Evolutionary conservation across 1,139 yeast genomes (phyloP).

Genomic region (Suhomyces panamericanus): DNA sequence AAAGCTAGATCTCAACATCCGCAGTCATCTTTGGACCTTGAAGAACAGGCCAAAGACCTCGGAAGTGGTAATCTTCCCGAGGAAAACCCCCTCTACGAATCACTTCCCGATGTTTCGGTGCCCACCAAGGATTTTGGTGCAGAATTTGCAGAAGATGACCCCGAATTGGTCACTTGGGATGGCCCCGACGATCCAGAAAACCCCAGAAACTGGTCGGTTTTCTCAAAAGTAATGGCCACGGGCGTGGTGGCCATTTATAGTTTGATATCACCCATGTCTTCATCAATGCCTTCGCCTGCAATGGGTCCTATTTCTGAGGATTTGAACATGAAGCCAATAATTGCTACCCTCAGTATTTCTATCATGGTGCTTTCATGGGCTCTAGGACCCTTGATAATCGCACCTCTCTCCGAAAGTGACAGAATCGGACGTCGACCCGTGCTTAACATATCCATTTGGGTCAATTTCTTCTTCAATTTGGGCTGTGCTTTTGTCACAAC

Average conservation of each 20-base stretch:
- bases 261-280: conserved; percentile 57
- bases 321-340: conserved; percentile 40
- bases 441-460: conserved; percentile 50
- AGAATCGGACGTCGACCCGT: conserved; percentile 52
- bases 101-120: conserved; percentile 36
- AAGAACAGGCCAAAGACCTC: conserved; percentile 4
- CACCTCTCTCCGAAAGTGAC: conserved; percentile 60
- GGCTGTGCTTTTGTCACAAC: conserved; percentile 58
- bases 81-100: conserved; percentile 19
- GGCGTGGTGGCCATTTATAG: conserved; percentile 53
- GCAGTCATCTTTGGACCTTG: background rate
- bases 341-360: conserved; percentile 53
- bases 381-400: conserved; percentile 57
- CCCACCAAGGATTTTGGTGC: conserved; percentile 49
- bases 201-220: conserved; percentile 59
- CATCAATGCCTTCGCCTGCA: conserved; percentile 62
- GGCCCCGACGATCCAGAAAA: conserved; percentile 58
- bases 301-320: conserved; percentile 44
- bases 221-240: conserved; percentile 45
- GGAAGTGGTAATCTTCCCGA: conserved; percentile 1
- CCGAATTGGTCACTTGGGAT: conserved; percentile 67
- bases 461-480: conserved; percentile 53
- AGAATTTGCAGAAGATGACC: conserved; percentile 53
- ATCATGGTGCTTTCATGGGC: conserved; percentile 67
- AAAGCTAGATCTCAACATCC: background rate